A percentile compares a stretch with the other conserved stretches of the same genome.
Evolutionary conservation across 2,329 filamentous ascomycete genomes (phyloP).

Genomic region (Aureobasidium sp.): DNA sequence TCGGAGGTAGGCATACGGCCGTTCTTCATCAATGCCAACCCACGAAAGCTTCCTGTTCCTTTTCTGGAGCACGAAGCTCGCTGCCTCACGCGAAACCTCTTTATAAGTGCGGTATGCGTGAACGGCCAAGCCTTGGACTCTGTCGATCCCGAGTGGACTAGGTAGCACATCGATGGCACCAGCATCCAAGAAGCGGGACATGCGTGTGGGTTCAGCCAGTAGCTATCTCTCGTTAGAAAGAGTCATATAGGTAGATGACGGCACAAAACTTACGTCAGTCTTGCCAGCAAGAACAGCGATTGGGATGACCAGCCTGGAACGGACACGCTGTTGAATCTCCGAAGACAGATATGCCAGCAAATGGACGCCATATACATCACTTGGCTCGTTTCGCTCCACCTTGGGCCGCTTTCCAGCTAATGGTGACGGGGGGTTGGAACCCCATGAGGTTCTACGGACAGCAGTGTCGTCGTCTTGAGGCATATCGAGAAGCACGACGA

Average conservation of each 20-base stretch:
- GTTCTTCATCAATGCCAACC: slow-evolving; percentile 78
- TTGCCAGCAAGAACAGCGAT: slow-evolving; percentile 30
- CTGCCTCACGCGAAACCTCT: slow-evolving; percentile 64
- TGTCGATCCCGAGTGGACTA: slow-evolving; percentile 68
- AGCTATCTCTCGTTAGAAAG: slow-evolving; percentile 8
- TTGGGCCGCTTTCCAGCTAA: slow-evolving; percentile 26
- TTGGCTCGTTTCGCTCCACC: slow-evolving; percentile 24
- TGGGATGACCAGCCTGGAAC: slow-evolving; percentile 33
- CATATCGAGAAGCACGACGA: slow-evolving; percentile 34
- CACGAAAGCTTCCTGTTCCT: slow-evolving; percentile 78
- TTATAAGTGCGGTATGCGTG: slow-evolving; percentile 78
- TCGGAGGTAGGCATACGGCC: slow-evolving; percentile 80
- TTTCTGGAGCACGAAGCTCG: slow-evolving; percentile 61
- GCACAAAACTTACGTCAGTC: slow-evolving; percentile 2
- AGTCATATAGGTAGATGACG: not conserved
- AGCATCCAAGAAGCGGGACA: slow-evolving; percentile 51
- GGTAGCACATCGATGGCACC: slow-evolving; percentile 81
- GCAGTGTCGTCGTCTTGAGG: slow-evolving; percentile 35
- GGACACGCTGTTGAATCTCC: slow-evolving; percentile 31
- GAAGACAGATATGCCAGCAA: slow-evolving; percentile 33
- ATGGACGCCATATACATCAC: slow-evolving; percentile 35
- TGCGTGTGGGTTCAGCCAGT: slow-evolving; percentile 6
- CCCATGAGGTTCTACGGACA: slow-evolving; percentile 31
- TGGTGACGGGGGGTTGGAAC: slow-evolving; percentile 33
- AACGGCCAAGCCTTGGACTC: slow-evolving; percentile 66